Conservation (phyloP, 75 land plant species). For the Isoetes taiwanensis region DNA sequence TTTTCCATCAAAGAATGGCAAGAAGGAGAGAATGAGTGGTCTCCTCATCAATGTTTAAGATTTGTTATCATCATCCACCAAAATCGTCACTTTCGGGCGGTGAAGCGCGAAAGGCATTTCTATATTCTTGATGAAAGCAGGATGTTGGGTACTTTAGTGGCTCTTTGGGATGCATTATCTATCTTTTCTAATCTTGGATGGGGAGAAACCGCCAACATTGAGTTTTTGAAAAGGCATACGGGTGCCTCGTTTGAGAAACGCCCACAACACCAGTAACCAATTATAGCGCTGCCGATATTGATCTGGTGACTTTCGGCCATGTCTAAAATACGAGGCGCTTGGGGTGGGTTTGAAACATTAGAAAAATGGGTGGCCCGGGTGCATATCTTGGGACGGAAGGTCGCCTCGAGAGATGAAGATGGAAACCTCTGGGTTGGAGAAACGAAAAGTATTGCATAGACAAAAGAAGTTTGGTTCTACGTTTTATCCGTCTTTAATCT, state of each 20-base stretch:
- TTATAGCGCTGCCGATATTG: not conserved
- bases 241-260: not conserved
- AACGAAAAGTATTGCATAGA: not conserved
- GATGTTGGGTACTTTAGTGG: conserved; percentile 2
- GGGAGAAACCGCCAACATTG: not conserved
- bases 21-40: too few relatives aligned
- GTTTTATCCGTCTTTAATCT: too few relatives aligned
- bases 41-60: too few relatives aligned
- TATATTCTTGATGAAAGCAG: conserved; percentile 1
- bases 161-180: not conserved
- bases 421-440: conserved; percentile 6
- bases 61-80: too few relatives aligned
- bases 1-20: conserved; percentile 61
- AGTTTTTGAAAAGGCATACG: not conserved
- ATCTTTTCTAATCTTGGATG: not conserved
- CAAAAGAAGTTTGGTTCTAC: too few relatives aligned
- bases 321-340: not conserved
- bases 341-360: conserved; percentile 5
- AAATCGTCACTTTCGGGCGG: too few relatives aligned
- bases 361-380: conserved; percentile 1
- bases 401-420: conserved; percentile 1
- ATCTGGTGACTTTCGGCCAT: conserved; percentile 2
- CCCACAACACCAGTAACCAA: not conserved
- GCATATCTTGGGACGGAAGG: not conserved
- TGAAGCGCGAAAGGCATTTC: not conserved